Evolutionary conservation across 163 green algal species (phyloP).

Genomic region (Volvox carteri): DNA sequence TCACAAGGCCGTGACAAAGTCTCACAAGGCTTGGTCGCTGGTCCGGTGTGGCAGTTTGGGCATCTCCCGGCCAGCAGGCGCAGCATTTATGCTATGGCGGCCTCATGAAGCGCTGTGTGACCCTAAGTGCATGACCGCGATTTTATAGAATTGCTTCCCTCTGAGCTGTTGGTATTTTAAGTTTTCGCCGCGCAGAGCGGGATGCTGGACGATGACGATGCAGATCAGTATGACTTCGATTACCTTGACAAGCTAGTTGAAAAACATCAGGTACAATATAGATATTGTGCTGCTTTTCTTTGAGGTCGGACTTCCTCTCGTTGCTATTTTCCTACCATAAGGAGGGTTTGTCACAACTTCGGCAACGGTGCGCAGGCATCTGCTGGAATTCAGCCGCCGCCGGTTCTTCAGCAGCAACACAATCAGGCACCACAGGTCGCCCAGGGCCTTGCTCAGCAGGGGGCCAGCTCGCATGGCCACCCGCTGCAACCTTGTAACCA

Average conservation of each 20-base stretch:
- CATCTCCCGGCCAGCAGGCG: neutral
- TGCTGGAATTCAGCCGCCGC: neutral
- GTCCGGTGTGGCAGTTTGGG: too few species aligned
- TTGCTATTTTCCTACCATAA: too few species aligned
- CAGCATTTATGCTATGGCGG: too few species aligned
- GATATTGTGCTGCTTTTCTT: neutral
- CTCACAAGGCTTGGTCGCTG: too few species aligned
- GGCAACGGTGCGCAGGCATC: neutral
- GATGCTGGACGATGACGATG: slow-evolving; percentile 25
- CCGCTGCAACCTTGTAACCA: neutral
- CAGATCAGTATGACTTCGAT: neutral
- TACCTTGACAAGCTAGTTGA: slow-evolving; percentile 7
- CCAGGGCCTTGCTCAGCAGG: neutral
- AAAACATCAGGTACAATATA: slow-evolving; percentile 6
- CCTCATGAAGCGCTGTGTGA: too few species aligned
- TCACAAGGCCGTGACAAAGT: too few species aligned
- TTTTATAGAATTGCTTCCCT: too few species aligned
- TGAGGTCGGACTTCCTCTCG: neutral
- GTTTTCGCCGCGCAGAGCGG: neutral
- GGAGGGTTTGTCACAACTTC: too few species aligned
- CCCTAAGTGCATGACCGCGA: too few species aligned
- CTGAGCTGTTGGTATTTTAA: too few species aligned
- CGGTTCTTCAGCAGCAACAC: neutral
- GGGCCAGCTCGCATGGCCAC: neutral
- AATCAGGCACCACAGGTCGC: neutral